Conservation (phyloP, 352 stramenopile genomes). For the Phytophthora fragariaefolia region DNA sequence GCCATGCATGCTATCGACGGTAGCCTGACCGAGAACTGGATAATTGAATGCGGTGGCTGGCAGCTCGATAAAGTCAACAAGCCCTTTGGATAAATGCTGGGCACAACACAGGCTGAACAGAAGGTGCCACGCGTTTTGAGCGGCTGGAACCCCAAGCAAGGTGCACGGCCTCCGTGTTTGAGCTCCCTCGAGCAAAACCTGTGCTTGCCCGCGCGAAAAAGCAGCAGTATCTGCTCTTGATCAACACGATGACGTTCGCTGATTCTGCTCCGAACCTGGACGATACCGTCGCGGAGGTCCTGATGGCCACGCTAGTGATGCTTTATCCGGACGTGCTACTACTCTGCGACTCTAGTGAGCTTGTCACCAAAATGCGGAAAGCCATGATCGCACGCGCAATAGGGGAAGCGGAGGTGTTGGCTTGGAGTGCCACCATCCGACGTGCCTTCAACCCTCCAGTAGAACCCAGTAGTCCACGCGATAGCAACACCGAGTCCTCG, state of each 20-base stretch:
- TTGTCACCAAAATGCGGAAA: slow-evolving; percentile 10
- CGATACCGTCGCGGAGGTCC: slow-evolving; percentile 9
- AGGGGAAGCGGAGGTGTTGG: neutral
- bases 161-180: neutral
- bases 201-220: neutral
- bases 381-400: neutral
- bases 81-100: neutral
- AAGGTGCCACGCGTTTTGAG: neutral
- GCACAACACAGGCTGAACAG: neutral
- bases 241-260: neutral
- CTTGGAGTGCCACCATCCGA: neutral
- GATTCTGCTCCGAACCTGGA: slow-evolving; percentile 10
- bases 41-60: neutral
- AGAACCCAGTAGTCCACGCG: neutral
- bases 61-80: neutral
- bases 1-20: neutral
- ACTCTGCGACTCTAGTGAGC: neutral
- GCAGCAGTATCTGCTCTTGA: slow-evolving; percentile 9
- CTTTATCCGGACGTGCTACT: slow-evolving; percentile 16
- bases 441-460: neutral
- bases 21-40: neutral
- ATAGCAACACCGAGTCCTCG: neutral
- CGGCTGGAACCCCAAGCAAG: neutral
- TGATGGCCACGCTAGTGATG: slow-evolving; percentile 17
- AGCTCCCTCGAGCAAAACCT: neutral